Evolutionary conservation across 345 rosid species (phyloP), one percentile per base, ranked within the genome.

Genomic region (Rhodomyrtus tomentosa): DNA sequence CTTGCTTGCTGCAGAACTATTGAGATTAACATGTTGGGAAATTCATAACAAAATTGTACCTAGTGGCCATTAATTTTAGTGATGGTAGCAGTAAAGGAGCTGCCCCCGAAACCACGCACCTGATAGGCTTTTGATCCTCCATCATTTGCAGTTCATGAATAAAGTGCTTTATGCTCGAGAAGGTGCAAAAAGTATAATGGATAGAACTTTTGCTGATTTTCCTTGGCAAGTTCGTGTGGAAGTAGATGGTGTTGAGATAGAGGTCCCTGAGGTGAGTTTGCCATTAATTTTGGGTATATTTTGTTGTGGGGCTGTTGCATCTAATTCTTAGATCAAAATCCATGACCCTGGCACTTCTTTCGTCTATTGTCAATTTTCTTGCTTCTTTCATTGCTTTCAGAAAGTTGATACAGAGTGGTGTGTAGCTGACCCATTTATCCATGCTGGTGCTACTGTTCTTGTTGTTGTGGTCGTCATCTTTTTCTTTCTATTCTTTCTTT

Each of bases 131-230:
- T 68, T 68, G 79, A 24, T 68, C 24, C 45, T 20, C 45, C 79
- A 20, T 85, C 76, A 79, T 86, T 32, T 92, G 91, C 93, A 96
- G 98, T 95, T 96, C 88, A 94, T 96, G 98, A 96, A 96, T 55
- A 95, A 96, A 88, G 97, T 96, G 51, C 96, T 95, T 72, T 96
- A 96, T 85, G 98, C 98, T 50, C 93, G 95, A 89, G 98, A 95
- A 90, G 99, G 99, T 84, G 99, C 98, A 50, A 95, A 90, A 91
- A 91, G 92, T 88, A 95, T 96, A 88, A 96, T 96, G 98, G 97
- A 95, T 88, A 88, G 99, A 81, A 95, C 99, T 24, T 94, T 95
- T 80, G 95, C 89, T 82, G 97, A 95, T 89, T 96, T 95, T 84
- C 92, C 93, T 27, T 94, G 96, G 98, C 95, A 96, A 90, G 93